A percentile compares a stretch with the other conserved stretches of the same genome.
phyloP scores from a whole-genome alignment of 176 grass and related monocot species.

The Oryza glaberrima region DNA sequence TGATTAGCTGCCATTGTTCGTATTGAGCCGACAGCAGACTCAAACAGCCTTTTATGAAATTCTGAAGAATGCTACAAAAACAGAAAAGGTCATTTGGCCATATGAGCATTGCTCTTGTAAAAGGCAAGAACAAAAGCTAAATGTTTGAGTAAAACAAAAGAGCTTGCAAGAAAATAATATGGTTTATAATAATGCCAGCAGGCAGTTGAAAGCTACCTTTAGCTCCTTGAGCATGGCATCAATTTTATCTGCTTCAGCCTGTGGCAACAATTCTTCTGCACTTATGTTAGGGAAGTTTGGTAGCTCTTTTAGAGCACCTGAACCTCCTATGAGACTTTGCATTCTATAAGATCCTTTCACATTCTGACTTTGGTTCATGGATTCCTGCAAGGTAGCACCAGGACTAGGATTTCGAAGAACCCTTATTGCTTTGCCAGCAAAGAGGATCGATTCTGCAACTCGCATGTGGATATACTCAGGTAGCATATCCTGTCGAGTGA shows the following conservation, averaged over 20 bases:
- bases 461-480: constrained; percentile 95
- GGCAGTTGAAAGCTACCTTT: constrained; percentile 59
- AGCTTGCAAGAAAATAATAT: constrained; percentile 32
- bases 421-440: constrained; percentile 93
- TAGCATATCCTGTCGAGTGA: constrained; percentile 81
- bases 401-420: constrained; percentile 90
- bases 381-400: constrained; percentile 66
- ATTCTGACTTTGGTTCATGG: constrained; percentile 50
- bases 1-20: constrained; percentile 93
- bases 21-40: constrained; percentile 90
- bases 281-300: constrained; percentile 58
- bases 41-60: constrained; percentile 94
- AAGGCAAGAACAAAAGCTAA: constrained; percentile 3
- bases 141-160: constrained; percentile 9
- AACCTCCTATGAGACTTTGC: constrained; percentile 60
- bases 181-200: constrained; percentile 4
- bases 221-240: constrained; percentile 88
- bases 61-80: constrained; percentile 89
- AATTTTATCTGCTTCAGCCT: constrained; percentile 90
- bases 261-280: constrained; percentile 86
- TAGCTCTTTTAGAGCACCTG: constrained; percentile 49
- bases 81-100: not conserved
- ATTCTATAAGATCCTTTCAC: constrained; percentile 63
- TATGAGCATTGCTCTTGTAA: not conserved
- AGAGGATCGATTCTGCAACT: constrained; percentile 97